phyloP scores from a whole-genome alignment of 2,329 filamentous ascomycete species.

The Pestalotiopsis sp. region DNA sequence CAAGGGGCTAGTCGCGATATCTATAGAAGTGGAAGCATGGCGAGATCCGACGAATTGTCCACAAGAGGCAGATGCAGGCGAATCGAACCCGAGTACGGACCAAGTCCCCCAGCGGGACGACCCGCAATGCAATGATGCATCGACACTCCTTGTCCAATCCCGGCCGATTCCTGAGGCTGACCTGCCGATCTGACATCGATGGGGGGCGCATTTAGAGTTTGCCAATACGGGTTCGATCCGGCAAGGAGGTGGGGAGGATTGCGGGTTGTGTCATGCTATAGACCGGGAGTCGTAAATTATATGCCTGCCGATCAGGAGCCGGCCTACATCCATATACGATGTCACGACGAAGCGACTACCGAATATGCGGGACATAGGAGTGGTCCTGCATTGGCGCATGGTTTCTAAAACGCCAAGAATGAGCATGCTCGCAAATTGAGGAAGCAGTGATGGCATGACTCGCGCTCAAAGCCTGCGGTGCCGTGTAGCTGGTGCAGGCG shows the following conservation, averaged over 20 bases:
- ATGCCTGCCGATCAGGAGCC: background rate
- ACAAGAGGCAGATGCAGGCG: background rate
- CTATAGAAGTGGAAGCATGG: background rate
- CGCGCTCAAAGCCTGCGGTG: too few relatives aligned
- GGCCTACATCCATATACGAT: background rate
- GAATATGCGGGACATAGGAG: background rate
- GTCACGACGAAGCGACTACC: background rate
- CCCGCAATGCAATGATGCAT: background rate
- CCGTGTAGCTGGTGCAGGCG: too few relatives aligned
- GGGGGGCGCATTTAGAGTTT: background rate
- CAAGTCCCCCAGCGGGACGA: background rate
- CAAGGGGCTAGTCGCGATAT: background rate
- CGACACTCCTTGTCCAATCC: background rate
- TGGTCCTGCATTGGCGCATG: background rate
- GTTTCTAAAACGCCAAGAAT: background rate
- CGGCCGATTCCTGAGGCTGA: background rate
- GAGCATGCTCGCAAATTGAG: background rate
- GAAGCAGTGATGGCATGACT: background rate
- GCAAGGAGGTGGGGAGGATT: background rate
- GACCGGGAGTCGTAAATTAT: background rate
- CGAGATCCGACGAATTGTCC: background rate
- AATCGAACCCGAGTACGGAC: background rate
- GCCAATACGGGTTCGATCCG: background rate
- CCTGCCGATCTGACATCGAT: background rate
- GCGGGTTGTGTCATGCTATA: background rate